phyloP scores from a whole-genome alignment of 2,329 filamentous ascomycete genomes.

The Harringtonia lauricola region DNA sequence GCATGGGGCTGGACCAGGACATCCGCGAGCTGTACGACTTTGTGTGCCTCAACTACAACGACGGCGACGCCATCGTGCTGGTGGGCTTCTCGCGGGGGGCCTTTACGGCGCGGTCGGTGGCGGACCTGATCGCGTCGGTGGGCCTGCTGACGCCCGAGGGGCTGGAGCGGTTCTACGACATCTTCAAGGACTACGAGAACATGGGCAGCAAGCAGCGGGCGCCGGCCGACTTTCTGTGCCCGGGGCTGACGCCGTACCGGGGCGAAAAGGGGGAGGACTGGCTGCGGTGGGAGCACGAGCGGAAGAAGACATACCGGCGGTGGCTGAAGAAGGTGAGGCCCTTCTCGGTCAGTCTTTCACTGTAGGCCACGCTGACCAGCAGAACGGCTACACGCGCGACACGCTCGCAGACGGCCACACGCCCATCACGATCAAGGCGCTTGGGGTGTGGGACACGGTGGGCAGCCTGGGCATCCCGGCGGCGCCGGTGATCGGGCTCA shows the following conservation, averaged over 20 bases:
- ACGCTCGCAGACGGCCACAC: constrained; percentile 19
- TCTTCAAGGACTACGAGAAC: constrained; percentile 27
- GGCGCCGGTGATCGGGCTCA: constrained; percentile 23
- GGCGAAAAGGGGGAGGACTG: constrained; percentile 17
- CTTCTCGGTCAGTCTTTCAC: neutral
- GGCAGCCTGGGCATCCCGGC: constrained; percentile 32
- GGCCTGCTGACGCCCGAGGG: constrained; percentile 30
- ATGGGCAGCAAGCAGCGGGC: constrained; percentile 16
- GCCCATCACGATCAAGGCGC: constrained; percentile 29
- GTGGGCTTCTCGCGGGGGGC: constrained; percentile 28
- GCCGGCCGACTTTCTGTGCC: constrained; percentile 14
- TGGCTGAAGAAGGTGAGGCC: constrained; percentile 21
- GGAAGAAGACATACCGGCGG: constrained; percentile 23
- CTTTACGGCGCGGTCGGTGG: constrained; percentile 27
- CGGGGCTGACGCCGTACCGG: constrained; percentile 14
- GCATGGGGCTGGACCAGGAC: constrained; percentile 21
- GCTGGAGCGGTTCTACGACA: constrained; percentile 28
- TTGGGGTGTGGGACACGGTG: constrained; percentile 41
- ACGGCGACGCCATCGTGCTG: constrained; percentile 24
- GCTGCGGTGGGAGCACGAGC: constrained; percentile 20
- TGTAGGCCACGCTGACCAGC: neutral
- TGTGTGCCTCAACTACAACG: constrained; percentile 24
- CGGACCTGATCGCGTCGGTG: constrained; percentile 25
- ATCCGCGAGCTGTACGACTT: constrained; percentile 27
- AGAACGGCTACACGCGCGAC: constrained; percentile 24